phyloP scores from a whole-genome alignment of 2,329 filamentous ascomycete genomes.

The Neonectria neomacrospora region DNA sequence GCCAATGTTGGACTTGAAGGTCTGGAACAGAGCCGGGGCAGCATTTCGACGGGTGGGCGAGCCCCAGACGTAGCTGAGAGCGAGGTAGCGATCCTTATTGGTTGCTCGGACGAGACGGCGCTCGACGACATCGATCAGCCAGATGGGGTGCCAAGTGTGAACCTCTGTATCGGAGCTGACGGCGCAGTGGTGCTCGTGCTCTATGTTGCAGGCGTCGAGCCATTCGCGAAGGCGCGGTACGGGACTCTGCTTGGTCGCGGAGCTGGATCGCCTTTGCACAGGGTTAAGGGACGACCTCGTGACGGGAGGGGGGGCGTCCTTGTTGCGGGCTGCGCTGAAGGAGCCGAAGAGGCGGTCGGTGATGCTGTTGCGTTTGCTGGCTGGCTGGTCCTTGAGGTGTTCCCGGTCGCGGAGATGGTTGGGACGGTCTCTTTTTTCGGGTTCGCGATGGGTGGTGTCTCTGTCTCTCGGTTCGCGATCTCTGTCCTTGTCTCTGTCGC shows the following conservation, averaged over 20 bases:
- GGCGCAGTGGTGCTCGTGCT: conserved; percentile 55
- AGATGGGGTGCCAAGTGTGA: conserved; percentile 53
- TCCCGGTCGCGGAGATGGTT: conserved; percentile 21
- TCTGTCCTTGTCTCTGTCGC: conserved; percentile 20
- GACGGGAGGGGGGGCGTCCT: conserved; percentile 28
- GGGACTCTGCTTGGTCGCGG: conserved; percentile 49
- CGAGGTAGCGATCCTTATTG: conserved; percentile 55
- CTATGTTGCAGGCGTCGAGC: conserved; percentile 56
- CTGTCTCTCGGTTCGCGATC: conserved; percentile 24
- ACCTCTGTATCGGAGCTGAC: conserved; percentile 39
- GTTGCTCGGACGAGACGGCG: conserved; percentile 52
- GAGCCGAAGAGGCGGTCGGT: conserved; percentile 53
- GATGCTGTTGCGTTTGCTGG: conserved; percentile 55
- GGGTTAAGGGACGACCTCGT: conserved; percentile 38
- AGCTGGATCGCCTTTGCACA: conserved; percentile 47
- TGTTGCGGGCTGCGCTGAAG: conserved; percentile 48
- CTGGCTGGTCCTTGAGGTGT: conserved; percentile 37
- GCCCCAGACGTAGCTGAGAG: conserved; percentile 60
- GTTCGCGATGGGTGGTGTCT: conserved; percentile 36
- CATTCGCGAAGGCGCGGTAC: conserved; percentile 55
- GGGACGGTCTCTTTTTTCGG: conserved; percentile 9
- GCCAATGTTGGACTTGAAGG: conserved; percentile 52
- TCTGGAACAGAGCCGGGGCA: conserved; percentile 45
- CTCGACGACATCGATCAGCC: conserved; percentile 56
- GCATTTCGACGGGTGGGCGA: conserved; percentile 42